Conservation (phyloP, 179 eudicot species). For the Carnegiea gigantea region DNA sequence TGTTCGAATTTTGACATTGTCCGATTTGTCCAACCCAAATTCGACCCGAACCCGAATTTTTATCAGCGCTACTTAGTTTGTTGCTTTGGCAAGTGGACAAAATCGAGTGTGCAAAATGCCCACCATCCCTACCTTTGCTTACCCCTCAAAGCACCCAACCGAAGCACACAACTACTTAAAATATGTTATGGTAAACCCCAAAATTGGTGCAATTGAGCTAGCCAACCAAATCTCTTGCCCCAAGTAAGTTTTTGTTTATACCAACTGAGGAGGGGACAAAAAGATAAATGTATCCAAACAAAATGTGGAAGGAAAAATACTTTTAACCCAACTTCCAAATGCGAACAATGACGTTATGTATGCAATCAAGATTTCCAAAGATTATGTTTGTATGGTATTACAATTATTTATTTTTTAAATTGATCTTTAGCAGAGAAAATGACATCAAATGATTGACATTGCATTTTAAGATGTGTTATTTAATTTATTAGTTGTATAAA, state of each 20-base stretch:
- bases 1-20: no score
- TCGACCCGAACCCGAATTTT: no score
- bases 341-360: no score
- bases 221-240: slow-evolving; percentile 15
- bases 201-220: slow-evolving; percentile 12
- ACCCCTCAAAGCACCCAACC: slow-evolving; percentile 75
- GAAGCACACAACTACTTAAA: slow-evolving; percentile 34
- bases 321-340: neutral
- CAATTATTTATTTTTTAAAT: no score
- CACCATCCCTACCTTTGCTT: slow-evolving; percentile 70
- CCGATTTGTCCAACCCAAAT: no score
- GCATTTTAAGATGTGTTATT: no score
- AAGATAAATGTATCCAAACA: neutral
- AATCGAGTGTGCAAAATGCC: slow-evolving; percentile 33
- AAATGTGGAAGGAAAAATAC: neutral
- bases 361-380: no score
- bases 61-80: neutral
- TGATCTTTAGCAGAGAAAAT: no score
- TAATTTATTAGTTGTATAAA: no score
- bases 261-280: neutral
- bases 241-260: neutral
- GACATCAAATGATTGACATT: no score
- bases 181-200: neutral
- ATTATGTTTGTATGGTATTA: no score
- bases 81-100: slow-evolving; percentile 58